Base-by-base conservation (phyloP, 495 filamentous ascomycete genomes). In the Daldinia vernicosa region DNA sequence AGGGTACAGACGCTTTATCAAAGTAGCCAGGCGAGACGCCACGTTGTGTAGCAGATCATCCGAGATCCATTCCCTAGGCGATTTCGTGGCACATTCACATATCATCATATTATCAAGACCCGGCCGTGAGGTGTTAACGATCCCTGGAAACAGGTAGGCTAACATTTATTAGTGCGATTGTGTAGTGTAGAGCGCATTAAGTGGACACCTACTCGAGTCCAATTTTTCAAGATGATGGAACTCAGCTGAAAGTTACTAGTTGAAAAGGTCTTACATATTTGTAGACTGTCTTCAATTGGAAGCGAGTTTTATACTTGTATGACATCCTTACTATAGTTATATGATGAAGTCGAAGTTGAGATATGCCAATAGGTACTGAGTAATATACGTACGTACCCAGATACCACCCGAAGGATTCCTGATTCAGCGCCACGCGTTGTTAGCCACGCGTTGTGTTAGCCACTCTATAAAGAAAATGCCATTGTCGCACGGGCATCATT, bases 51-150 rank as follows among this genome's bases (percentile, higher is more conserved):
- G 66, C 52, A 52, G 66, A 61, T 60, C 35, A 67, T 67, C 43
- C 53, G 57, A 66, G 54, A 67, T 54, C 57, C 64, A 58, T 69
- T 63, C 56, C 53, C 62, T 70, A 70, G 57, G 51, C 62, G 56
- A 64, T 57, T 70, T 60, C 60, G 67, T 65, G 56, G 39, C 67
- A 70, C 67, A 65, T 55, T 39, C 61, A 61, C 47, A 65, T 50
- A 47, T 47, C 40, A 45, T 45, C 43, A 43, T 8, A 60, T 52
- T 62, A 70, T 40, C 57, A 51, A 61, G 35, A 33, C 62, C 68
- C 62, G 57, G 57, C 65, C 50, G 26, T 51, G 39, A 54, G 50
- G 30, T 60, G 56, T 26, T 24, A 43, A 40, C 32, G 56, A 54
- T 40, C 24, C 64, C 28, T 57, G 56, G 33, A 26, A 53, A 55